Evolutionary conservation across 768 basidiomycete genomes (phyloP).

Genomic region (Scleroderma bovista): DNA sequence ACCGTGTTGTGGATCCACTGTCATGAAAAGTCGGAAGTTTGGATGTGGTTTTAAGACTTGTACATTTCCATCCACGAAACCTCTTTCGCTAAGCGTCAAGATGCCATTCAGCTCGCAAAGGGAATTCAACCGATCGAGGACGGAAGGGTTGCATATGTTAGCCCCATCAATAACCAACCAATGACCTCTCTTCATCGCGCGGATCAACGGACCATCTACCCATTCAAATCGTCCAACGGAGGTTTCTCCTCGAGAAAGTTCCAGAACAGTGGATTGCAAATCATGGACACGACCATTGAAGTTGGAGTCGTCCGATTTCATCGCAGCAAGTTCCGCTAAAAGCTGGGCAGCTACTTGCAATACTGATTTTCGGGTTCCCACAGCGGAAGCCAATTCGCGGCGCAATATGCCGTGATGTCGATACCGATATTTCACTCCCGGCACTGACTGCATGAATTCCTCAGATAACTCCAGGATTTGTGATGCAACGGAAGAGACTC

Average conservation of each 20-base stretch:
- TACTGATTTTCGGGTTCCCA: slow-evolving; percentile 13
- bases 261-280: slow-evolving; percentile 18
- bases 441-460: slow-evolving; percentile 31
- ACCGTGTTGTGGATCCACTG: slow-evolving; percentile 83
- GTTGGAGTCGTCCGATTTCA: slow-evolving; percentile 5
- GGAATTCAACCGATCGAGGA: slow-evolving; percentile 94
- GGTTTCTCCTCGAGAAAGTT: slow-evolving; percentile 19
- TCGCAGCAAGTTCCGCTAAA: slow-evolving; percentile 23
- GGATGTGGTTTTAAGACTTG: slow-evolving; percentile 78
- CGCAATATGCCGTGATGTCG: slow-evolving; percentile 10
- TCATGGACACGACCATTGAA: slow-evolving; percentile 10
- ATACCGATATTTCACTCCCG: slow-evolving; percentile 15
- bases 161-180: slow-evolving; percentile 93
- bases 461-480: slow-evolving; percentile 37
- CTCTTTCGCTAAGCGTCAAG: slow-evolving; percentile 85
- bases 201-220: slow-evolving; percentile 89
- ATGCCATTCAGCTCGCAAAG: slow-evolving; percentile 85
- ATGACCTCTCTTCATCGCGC: slow-evolving; percentile 78
- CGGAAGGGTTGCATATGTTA: slow-evolving; percentile 92
- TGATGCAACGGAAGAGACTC: slow-evolving; percentile 32
- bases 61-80: slow-evolving; percentile 70
- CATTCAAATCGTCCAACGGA: slow-evolving; percentile 73
- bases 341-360: slow-evolving; percentile 23
- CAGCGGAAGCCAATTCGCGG: slow-evolving; percentile 12
- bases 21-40: slow-evolving; percentile 91